phyloP scores from a whole-genome alignment of 768 basidiomycete genomes.

The Termitomyces sp. region DNA sequence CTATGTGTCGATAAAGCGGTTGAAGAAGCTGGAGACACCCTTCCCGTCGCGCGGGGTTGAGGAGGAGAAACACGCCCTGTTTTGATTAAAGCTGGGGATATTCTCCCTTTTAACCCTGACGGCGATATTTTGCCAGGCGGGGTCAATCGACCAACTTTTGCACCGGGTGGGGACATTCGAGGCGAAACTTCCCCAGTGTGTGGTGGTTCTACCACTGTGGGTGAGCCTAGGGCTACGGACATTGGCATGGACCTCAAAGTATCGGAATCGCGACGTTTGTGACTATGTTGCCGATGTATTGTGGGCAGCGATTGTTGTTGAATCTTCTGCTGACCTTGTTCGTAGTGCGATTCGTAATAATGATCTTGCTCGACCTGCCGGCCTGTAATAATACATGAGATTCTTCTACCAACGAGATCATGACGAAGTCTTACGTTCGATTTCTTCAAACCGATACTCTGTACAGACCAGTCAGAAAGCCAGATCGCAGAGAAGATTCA shows the following conservation, averaged over 20 bases:
- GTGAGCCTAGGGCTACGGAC: conserved; percentile 38
- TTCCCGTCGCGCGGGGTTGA: conserved; percentile 14
- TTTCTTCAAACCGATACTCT: conserved; percentile 40
- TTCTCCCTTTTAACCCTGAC: conserved; percentile 15
- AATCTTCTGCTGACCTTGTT: conserved; percentile 14
- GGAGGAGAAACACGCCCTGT: conserved; percentile 33
- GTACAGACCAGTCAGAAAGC: conserved; percentile 1
- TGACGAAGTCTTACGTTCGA: conserved; percentile 33
- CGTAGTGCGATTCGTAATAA: conserved; percentile 12
- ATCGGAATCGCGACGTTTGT: conserved; percentile 74
- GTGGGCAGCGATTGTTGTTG: conserved; percentile 35
- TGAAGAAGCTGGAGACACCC: conserved; percentile 16
- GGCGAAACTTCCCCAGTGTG: conserved; percentile 13
- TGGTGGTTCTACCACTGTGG: conserved; percentile 48
- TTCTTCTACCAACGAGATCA: background rate
- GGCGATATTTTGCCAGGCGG: conserved; percentile 20
- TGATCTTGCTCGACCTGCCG: conserved; percentile 18
- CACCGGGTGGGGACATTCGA: conserved; percentile 15
- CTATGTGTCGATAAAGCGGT: conserved; percentile 46
- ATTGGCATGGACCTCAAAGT: conserved; percentile 55
- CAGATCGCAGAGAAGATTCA: background rate
- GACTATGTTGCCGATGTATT: conserved; percentile 40
- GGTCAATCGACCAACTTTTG: conserved; percentile 16
- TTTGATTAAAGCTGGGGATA: conserved; percentile 21
- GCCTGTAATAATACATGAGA: conserved; percentile 6